Percentiles rank a stretch among this genome's conserved stretches.
phyloP scores from a whole-genome alignment of 441 rosid genomes.

The Erodium trifolium region DNA sequence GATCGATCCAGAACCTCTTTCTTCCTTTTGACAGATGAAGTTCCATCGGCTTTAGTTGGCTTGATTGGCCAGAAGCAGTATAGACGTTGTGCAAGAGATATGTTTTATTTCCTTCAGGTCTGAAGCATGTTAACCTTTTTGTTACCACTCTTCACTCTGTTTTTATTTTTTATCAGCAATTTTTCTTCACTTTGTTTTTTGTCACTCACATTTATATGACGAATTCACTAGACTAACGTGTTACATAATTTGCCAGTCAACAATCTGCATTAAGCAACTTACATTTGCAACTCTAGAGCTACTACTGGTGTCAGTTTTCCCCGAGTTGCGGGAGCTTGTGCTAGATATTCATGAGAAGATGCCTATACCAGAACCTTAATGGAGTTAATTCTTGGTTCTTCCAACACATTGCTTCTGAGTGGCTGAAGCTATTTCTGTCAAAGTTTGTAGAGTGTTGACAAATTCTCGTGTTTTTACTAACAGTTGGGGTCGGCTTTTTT shows the following conservation, averaged over 20 bases:
- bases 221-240: background rate
- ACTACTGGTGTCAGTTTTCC: conserved; percentile 58
- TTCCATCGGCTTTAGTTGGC: conserved; percentile 82
- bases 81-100: conserved; percentile 86
- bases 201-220: background rate
- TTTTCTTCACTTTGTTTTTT: background rate
- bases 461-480: background rate
- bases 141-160: background rate
- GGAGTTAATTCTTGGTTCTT: background rate
- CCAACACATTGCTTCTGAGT: background rate
- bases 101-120: conserved; percentile 92
- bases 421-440: background rate
- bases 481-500: conserved; percentile 2
- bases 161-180: background rate
- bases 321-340: conserved; percentile 61
- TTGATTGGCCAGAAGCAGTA: conserved; percentile 84
- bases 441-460: background rate
- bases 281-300: conserved; percentile 59
- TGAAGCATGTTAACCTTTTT: background rate
- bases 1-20: background rate
- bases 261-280: conserved; percentile 74
- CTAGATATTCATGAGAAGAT: conserved; percentile 47
- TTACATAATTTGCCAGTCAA: conserved; percentile 40
- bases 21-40: conserved; percentile 51
- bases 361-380: conserved; percentile 16